Base-by-base conservation (phyloP, 768 basidiomycete species). In the Lyophyllum semitale region DNA sequence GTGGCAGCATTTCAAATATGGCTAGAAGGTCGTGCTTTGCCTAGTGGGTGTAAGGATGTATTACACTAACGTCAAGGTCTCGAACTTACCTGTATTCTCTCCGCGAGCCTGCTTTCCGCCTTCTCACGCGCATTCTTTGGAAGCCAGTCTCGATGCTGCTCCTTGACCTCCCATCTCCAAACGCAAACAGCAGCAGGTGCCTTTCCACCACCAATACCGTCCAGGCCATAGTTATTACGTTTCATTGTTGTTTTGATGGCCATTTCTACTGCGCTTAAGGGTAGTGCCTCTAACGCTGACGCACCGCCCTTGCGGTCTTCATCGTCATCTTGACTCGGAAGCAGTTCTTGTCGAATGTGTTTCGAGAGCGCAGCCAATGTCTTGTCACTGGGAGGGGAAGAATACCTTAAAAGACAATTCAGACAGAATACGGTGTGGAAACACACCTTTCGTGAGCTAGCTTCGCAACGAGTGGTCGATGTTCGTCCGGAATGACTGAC, bases 121-220 rank as follows among this genome's bases (percentile, higher is more conserved):
- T 82, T 90, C 58, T 88, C 85, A 58, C 75, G 74, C 12, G 79
- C 77, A 63, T 81, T 84, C 65, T 83, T 85, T 0, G 90, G 89
- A 29, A 94, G 67, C 82, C 87, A 88, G 53, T 82, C 77, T 54
- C 73, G 72, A 58, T 79, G 75, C 18, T 77, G 61, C 2, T 82
- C 77, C 62, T 82, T 84, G 11, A 90, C 85, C 67, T 96, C 94
- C 94, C 93, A 96, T 48, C 90, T 77, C 92, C 91, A 95, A 20
- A 89, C 73, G 58, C 82, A 86, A 30, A 91, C 71, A n/a, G 81
- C 73, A 7, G 86, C 82, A 13, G 88, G 85, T 20, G 75, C 63
- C 65, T 81, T 89, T 49, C 73, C 73, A 32, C 81, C 81, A 9
- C 71, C 63, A 17, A 72, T 63, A 2, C 73, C 70, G 49, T 91